phyloP scores from a whole-genome alignment of 441 rosid genomes.

The Syzygium malaccense region DNA sequence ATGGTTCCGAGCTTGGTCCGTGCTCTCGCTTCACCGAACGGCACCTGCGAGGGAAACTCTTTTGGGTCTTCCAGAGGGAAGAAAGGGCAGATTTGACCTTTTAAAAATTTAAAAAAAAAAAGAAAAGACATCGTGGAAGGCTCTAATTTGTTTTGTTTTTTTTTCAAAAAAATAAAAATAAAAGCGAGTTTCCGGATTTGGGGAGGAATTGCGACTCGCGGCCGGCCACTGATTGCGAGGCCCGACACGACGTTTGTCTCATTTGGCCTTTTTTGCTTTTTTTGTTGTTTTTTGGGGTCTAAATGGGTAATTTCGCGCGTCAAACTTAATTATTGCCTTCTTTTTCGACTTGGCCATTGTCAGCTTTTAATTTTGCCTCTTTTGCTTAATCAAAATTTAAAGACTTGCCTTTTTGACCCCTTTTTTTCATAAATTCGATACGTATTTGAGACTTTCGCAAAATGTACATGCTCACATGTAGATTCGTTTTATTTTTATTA shows the following conservation, averaged over 20 bases:
- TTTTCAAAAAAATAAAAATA: neutral
- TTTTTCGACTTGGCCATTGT: neutral
- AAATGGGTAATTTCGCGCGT: neutral
- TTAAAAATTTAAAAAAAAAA: neutral
- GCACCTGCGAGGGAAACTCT: conserved; percentile 40
- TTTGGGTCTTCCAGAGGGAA: neutral
- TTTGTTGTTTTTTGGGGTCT: no score
- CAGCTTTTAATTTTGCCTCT: no score
- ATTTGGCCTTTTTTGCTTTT: neutral
- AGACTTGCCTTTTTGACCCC: neutral
- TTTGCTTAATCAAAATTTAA: neutral
- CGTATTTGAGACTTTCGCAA: neutral
- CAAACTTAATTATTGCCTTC: neutral
- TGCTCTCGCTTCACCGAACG: conserved; percentile 15
- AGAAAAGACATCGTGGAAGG: neutral
- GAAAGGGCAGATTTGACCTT: neutral
- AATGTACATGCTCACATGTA: neutral
- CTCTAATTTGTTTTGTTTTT: neutral
- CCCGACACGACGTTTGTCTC: neutral
- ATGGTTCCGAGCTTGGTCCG: neutral
- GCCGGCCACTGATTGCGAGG: neutral
- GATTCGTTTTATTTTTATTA: neutral
- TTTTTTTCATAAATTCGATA: neutral
- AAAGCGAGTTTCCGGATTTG: neutral
- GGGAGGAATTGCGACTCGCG: neutral